Base-by-base conservation (phyloP, 2,329 filamentous ascomycete genomes). In the Phoma sp. region DNA sequence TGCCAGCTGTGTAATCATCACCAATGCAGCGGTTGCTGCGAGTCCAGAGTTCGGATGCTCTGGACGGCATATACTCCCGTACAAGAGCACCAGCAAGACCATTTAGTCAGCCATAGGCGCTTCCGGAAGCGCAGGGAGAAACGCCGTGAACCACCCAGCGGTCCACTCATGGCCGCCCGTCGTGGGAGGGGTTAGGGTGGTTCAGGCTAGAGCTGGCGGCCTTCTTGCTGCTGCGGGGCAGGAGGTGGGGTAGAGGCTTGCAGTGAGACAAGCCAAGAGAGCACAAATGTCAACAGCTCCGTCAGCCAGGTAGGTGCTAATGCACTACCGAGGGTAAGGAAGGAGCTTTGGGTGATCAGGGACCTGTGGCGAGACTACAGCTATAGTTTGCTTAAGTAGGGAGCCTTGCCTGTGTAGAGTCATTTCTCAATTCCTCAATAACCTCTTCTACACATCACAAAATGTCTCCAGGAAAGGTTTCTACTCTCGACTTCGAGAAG, bases 401-500 rank as follows among this genome's bases (percentile, higher is more conserved):
- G 42, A 18, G 30, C 30, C 14, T 25, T 37, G 39, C 46, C 46
- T 9, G 41, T 35, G 25, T 32, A 27, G 30, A 14, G 1, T 13
- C n/a, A 33, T 22, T 8, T 25, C 30, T 27, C 46, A 45, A 37
- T 37, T 27, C 30, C 37, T 25, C 29, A 9, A 11, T 23, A 13
- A 32, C 14, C 13, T 8, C 25, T 4, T 14, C 8, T 29, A 22
- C 29, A 33, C 42, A 43, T 46, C 44, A 39, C 59, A 43, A 76
- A 60, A 80, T 79, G 78, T 78, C 77, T 72, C 77, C 77, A 30
- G 75, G 73, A 56, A 79, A 79, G 59, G 70, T 77, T 14, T 70
- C 71, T 44, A 68, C 60, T 39, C 55, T 74, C 55, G 66, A 76
- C 30, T 77, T 75, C 52, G 68, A 76, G 57, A 80, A 74, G 39